Percentiles rank a stretch among this genome's conserved stretches.
These are phyloP conservation scores for Zoysia japonica DNA, from an alignment of 176 grass and related monocot genomes.

Conservation along the genomic window DNA sequence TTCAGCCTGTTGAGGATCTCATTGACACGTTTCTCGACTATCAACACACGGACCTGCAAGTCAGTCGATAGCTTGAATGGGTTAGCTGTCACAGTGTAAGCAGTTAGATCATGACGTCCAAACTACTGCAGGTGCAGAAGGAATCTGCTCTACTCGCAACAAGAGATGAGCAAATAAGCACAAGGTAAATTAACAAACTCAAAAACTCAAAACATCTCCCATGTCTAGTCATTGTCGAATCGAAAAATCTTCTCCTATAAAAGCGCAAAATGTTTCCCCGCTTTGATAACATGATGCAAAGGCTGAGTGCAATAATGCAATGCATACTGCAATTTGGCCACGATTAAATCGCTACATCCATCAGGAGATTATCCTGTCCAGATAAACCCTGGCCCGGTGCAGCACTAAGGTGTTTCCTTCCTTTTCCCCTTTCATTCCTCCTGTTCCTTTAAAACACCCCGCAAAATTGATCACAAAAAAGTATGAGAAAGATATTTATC, in stretches of 20 bases:
- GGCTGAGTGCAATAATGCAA: slow-evolving; percentile 34
- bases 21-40: slow-evolving; percentile 89
- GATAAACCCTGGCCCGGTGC: not conserved
- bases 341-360: not conserved
- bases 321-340: slow-evolving; percentile 13
- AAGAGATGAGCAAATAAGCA: not conserved
- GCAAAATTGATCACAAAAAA: not conserved
- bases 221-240: not conserved
- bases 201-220: not conserved
- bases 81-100: not conserved
- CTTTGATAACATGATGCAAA: not conserved
- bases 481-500: too few relatives aligned
- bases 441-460: not conserved
- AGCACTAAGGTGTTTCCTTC: not conserved
- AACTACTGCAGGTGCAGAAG: not conserved
- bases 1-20: slow-evolving; percentile 92
- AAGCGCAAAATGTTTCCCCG: slow-evolving; percentile 20
- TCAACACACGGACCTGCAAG: slow-evolving; percentile 65
- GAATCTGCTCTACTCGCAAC: not conserved
- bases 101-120: not conserved
- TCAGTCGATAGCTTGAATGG: not conserved
- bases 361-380: not conserved
- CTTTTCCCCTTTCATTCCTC: not conserved
- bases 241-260: not conserved
- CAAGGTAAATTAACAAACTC: slow-evolving; percentile 19